Evolutionary conservation across 257 asterid species (phyloP).

Genomic region (Jacaranda copaia): DNA sequence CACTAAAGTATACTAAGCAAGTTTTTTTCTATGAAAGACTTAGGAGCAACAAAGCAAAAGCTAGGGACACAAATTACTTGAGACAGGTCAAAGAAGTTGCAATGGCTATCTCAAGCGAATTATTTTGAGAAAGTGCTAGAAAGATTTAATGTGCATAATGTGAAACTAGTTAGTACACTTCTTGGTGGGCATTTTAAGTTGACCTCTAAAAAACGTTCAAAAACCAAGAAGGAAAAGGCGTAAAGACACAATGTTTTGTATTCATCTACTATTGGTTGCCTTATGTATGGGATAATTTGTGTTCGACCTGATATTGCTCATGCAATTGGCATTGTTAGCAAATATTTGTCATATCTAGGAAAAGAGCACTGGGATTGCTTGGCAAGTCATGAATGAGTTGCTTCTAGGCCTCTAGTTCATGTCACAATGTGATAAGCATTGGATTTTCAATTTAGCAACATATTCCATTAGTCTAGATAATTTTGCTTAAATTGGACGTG

Average conservation of each 20-base stretch:
- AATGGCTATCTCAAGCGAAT: not conserved
- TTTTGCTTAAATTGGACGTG: no score
- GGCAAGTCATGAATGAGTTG: no score
- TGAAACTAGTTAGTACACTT: not conserved
- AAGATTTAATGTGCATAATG: not conserved
- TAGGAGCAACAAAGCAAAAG: not conserved
- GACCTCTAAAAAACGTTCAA: not conserved
- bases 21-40: not conserved
- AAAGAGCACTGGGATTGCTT: not conserved
- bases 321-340: not conserved
- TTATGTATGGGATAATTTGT: not conserved
- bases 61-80: not conserved
- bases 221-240: not conserved
- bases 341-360: not conserved
- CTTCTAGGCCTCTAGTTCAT: no score
- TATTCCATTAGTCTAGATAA: no score
- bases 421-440: no score
- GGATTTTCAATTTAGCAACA: no score
- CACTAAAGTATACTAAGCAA: not conserved
- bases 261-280: not conserved
- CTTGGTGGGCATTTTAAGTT: not conserved
- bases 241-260: not conserved
- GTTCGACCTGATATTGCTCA: not conserved
- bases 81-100: not conserved
- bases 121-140: not conserved